phyloP scores from a whole-genome alignment of 2,329 filamentous ascomycete species.

The Verticillium alfalfae region DNA sequence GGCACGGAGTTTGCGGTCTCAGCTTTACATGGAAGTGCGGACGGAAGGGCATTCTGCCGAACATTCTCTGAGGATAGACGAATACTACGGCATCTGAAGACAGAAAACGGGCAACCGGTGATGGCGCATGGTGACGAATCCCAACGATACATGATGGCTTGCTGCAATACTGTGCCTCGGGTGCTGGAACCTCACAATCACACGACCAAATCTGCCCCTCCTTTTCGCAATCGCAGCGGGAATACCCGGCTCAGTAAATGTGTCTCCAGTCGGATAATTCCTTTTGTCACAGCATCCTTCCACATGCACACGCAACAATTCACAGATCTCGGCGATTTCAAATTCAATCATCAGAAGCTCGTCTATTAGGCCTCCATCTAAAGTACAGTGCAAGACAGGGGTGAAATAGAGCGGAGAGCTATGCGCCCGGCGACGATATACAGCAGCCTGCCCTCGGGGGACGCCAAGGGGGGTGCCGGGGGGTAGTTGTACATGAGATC shows the following conservation, averaged over 20 bases:
- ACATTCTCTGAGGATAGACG: slow-evolving; percentile 35
- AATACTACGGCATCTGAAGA: slow-evolving; percentile 30
- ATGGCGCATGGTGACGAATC: background rate
- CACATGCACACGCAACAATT: no score
- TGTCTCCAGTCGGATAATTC: no score
- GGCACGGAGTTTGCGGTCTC: slow-evolving; percentile 34
- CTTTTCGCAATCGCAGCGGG: no score
- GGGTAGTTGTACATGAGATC: slow-evolving; percentile 16
- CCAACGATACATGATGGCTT: background rate
- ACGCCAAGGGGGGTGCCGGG: slow-evolving; percentile 10
- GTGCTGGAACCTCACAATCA: background rate
- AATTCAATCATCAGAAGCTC: background rate
- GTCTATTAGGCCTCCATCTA: slow-evolving; percentile 19
- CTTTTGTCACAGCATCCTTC: no score
- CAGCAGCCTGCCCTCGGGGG: slow-evolving; percentile 15
- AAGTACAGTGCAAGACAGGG: slow-evolving; percentile 30
- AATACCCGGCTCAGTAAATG: no score
- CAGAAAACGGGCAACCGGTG: background rate
- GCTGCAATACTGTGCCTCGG: background rate
- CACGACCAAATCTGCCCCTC: no score
- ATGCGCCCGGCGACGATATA: slow-evolving; percentile 27
- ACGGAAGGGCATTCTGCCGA: slow-evolving; percentile 35
- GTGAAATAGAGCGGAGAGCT: slow-evolving; percentile 37
- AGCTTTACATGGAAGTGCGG: slow-evolving; percentile 24
- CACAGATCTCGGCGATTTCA: background rate